phyloP scores from a whole-genome alignment of 305 asterid species.

The Solanum hybrid region DNA sequence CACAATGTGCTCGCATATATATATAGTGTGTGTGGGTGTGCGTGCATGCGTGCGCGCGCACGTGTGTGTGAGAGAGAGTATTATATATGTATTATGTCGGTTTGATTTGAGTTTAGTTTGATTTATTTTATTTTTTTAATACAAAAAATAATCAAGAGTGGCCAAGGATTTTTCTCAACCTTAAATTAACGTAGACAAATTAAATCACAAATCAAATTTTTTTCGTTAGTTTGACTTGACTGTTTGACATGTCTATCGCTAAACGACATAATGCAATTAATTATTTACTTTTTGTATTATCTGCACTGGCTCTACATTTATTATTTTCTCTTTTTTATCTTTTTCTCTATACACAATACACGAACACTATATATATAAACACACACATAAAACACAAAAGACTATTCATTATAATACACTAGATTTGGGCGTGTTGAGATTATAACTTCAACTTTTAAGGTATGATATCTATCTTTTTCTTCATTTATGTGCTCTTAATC shows the following conservation, averaged over 20 bases:
- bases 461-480: background rate
- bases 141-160: background rate
- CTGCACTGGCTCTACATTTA: background rate
- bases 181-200: too few relatives aligned
- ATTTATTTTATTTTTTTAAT: too few relatives aligned
- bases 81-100: too few relatives aligned
- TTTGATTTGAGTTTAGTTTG: background rate
- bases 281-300: background rate
- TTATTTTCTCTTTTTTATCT: too few relatives aligned
- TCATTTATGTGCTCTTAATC: background rate
- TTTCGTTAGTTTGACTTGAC: too few relatives aligned
- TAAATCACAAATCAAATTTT: background rate
- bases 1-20: background rate
- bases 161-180: background rate
- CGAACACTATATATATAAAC: too few relatives aligned
- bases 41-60: too few relatives aligned
- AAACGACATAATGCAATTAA: too few relatives aligned
- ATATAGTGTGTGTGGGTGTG: too few relatives aligned
- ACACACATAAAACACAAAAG: too few relatives aligned
- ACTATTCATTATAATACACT: background rate
- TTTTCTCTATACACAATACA: background rate
- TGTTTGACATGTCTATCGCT: background rate
- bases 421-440: background rate
- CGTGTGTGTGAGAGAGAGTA: background rate
- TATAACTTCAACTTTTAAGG: background rate